Base-by-base conservation (phyloP, 2,329 filamentous ascomycete genomes). In the Hawksworthiomyces lignivorus region DNA sequence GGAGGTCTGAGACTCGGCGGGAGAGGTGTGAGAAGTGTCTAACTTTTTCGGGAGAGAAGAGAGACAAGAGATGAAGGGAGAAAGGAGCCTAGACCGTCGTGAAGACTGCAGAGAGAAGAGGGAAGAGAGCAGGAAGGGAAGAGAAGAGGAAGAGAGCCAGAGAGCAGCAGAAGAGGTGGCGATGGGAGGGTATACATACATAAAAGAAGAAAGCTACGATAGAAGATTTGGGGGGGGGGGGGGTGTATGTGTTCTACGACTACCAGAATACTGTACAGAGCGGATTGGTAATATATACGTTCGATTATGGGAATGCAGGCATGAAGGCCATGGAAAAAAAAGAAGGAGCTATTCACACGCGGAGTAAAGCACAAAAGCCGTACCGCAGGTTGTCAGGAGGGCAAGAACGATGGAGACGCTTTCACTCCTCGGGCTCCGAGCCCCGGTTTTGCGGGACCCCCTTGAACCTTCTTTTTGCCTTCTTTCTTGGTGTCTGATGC, bases 271-370 rank as follows among this genome's bases (percentile, higher is more conserved):
- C n/a, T n/a, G n/a, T n/a, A 39, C 28, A 31, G 4, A 39, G 30
- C 24, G 38, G 30, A 40, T 40, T 40, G 29, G 30, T 40, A 40
- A 40, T n/a, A n/a, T n/a, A n/a, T n/a, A n/a, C n/a, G n/a, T n/a
- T n/a, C n/a, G n/a, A n/a, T 29, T 39, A 39, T 32, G 15, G 29
- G 20, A 39, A n/a, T n/a, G n/a, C n/a, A n/a, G n/a, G n/a, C n/a
- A n/a, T n/a, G 32, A 40, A 20, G 30, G 38, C 38, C 18, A 19
- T 41, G 22, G 12, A 19, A 32, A 26, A 26, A 12, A n/a, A 12
- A 34, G 26, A 35, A 35, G 31, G 39, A 41, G 39, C 31, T 34
- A 41, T 35, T 35, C 31, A 35, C 21, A 34, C 9, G 30, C 33
- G 30, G 12, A 35, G 35, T 35, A 24, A 35, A 32, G 39, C 31